phyloP scores from a whole-genome alignment of 768 basidiomycete species.

The Rhodocollybia butyracea region DNA sequence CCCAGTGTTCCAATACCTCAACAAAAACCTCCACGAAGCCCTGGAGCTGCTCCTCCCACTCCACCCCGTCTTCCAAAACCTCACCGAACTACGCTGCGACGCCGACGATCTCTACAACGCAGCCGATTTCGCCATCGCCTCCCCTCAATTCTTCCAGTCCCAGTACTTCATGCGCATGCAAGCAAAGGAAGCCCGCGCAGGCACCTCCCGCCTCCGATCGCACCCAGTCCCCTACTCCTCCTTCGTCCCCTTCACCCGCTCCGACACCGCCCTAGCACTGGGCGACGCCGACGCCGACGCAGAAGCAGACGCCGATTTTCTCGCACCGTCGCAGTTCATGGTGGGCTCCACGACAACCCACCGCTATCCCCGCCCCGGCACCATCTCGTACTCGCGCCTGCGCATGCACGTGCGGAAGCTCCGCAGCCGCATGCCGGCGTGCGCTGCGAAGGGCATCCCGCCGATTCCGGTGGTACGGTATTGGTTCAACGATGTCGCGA shows the following conservation, averaged over 20 bases:
- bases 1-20: not conserved
- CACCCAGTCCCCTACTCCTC: not conserved
- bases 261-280: not conserved
- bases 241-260: not conserved
- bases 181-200: not conserved
- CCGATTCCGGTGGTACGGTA: constrained; percentile 1
- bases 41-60: not conserved
- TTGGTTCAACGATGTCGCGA: constrained; percentile 3
- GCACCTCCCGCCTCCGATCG: too few species aligned
- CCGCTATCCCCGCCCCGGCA: constrained; percentile 3
- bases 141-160: constrained; percentile 3
- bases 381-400: not conserved
- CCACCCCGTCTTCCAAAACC: not conserved
- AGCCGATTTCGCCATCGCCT: constrained; percentile 2
- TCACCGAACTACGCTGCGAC: constrained; percentile 2
- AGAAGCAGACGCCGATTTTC: not conserved
- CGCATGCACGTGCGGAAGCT: not conserved
- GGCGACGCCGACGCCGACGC: not conserved
- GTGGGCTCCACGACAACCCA: not conserved
- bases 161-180: not conserved
- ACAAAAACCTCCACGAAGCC: constrained; percentile 2
- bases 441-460: constrained; percentile 2
- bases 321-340: not conserved
- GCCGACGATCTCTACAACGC: constrained; percentile 5
- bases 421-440: not conserved